Percentiles rank a stretch among this genome's conserved stretches.
Conservation (phyloP, 2,329 filamentous ascomycete species). For the Ceratocystis harringtonii region DNA sequence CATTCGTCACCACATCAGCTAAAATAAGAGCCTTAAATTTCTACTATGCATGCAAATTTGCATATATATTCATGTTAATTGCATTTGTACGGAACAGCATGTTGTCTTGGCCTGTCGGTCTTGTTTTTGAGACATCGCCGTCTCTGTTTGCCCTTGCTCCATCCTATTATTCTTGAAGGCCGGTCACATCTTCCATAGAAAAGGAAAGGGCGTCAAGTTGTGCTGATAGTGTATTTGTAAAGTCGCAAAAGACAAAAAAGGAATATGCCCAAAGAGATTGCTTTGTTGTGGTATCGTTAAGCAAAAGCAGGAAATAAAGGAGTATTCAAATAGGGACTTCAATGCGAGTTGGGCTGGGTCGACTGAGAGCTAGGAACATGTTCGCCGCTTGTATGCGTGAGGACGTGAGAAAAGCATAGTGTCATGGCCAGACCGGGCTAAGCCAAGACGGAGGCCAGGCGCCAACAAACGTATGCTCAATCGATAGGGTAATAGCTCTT, state of each 20-base stretch:
- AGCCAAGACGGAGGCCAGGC: too few species aligned
- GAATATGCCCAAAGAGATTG: not conserved
- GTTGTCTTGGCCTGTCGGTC: not conserved
- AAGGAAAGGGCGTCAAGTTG: not conserved
- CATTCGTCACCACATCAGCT: not conserved
- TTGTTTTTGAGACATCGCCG: not conserved
- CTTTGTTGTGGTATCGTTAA: slow-evolving; percentile 4
- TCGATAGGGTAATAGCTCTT: slow-evolving; percentile 15
- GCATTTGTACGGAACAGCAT: not conserved
- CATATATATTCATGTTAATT: not conserved
- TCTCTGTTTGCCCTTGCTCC: not conserved
- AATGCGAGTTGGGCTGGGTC: not conserved
- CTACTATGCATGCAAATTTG: not conserved
- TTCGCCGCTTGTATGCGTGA: not conserved
- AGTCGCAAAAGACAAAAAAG: not conserved
- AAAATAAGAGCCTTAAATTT: not conserved
- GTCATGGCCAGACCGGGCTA: not conserved
- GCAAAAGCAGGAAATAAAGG: not conserved
- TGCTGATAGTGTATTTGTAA: not conserved
- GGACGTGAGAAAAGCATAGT: not conserved
- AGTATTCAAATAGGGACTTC: not conserved
- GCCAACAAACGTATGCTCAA: not conserved
- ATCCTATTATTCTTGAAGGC: not conserved
- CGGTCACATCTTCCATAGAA: too few species aligned
- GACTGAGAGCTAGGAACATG: not conserved